Conservation (phyloP, 2,329 filamentous ascomycete genomes). For the Seiridium unicorne region DNA sequence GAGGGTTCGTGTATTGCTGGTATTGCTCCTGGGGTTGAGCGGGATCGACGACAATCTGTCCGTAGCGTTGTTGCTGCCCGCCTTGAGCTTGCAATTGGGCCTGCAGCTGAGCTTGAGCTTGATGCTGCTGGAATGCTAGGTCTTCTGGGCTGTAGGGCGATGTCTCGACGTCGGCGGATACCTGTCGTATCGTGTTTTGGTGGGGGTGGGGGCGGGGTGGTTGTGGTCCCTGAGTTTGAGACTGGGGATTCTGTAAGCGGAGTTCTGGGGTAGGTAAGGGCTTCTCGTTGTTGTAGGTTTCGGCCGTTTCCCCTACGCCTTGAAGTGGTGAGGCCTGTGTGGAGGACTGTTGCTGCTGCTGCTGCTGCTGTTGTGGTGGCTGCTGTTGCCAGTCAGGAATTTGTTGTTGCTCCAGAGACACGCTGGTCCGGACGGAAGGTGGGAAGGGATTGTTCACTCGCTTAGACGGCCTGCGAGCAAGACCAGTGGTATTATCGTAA, state of each 20-base stretch:
- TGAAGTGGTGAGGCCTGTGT: conserved; percentile 44
- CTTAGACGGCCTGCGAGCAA: conserved; percentile 57
- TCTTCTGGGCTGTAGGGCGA: conserved; percentile 46
- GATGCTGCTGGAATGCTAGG: conserved; percentile 37
- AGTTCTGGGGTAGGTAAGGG: conserved; percentile 35
- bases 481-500: conserved; percentile 48
- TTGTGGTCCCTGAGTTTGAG: conserved; percentile 15
- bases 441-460: conserved; percentile 48
- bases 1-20: conserved; percentile 28
- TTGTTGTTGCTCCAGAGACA: conserved; percentile 15
- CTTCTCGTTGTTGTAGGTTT: conserved; percentile 32
- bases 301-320: conserved; percentile 39
- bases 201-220: conserved; percentile 14
- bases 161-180: conserved; percentile 42
- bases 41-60: conserved; percentile 38
- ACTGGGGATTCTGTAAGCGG: conserved; percentile 38
- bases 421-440: conserved; percentile 39
- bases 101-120: conserved; percentile 6
- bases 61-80: conserved; percentile 36
- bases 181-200: conserved; percentile 45
- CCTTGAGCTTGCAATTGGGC: conserved; percentile 24
- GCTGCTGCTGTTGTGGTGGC: conserved; percentile 18
- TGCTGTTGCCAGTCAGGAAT: conserved; percentile 16
- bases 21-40: conserved; percentile 31
- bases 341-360: conserved; percentile 1